Base-by-base conservation (phyloP, 1,139 yeast species). In the Blastobotrys elegans region DNA sequence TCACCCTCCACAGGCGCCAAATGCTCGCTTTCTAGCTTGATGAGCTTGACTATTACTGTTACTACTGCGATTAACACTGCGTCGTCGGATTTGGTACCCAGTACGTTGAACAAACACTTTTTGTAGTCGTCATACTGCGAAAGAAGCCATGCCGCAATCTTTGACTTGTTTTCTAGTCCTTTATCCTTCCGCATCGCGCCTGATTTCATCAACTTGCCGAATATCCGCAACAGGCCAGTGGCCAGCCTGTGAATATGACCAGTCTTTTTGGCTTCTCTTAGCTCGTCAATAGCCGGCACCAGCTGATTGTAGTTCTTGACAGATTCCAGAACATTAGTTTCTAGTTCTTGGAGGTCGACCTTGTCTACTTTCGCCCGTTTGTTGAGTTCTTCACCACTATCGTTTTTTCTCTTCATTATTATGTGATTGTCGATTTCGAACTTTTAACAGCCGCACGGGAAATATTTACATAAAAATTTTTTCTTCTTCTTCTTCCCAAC, bases 101-200 rank as follows among this genome's bases (percentile, higher is more conserved):
- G 54, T n/a, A 33, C 16, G 4, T 65, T 65, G 33, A 74, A 62
- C 20, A 85, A 54, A 29, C 63, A 61, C 2, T 57, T 56, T 59
- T 80, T 80, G 68, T 71, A 88, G n/a, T 66, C 64, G 22, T 72
- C 73, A 62, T 85, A 89, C 49, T 76, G 74, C 43, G 75, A 76
- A 47, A 71, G 70, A 34, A 87, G 66, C 95, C 96, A 87, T 30
- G 46, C 39, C 1, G 59, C 56, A 16, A 67, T 61, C 37, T 59
- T 57, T 16, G 54, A 79, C 51, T 74, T 76, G 17, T 62, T 62
- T 14, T 69, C 63, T 40, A 71, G 69, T 31, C 66, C 65, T 33
- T 56, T 53, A 2, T 56, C 53, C 39, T 61, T 59, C 16, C 69
- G 64, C 50, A 87, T 66, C 44, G 73, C 70, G 2, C 77, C 77